Conservation (phyloP, 352 stramenopile species). For the Phytophthora melonis region DNA sequence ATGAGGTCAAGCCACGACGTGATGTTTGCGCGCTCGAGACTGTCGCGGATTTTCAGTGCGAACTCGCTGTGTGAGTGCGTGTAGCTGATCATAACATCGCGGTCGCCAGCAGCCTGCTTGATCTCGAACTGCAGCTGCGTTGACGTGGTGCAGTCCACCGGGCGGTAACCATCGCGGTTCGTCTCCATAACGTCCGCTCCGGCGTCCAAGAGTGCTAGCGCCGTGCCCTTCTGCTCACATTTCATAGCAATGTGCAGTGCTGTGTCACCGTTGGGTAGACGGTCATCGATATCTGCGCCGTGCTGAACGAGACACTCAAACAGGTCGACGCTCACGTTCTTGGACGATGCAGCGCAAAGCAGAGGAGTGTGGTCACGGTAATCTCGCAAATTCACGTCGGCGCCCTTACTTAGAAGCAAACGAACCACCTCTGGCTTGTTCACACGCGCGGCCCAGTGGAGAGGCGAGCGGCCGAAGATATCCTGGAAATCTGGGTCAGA, state of each 20-base stretch:
- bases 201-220: conserved; percentile 63
- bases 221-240: conserved; percentile 65
- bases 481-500: conserved; percentile 82
- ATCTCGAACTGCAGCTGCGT: conserved; percentile 86
- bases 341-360: conserved; percentile 67
- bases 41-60: conserved; percentile 72
- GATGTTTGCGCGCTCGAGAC: conserved; percentile 75
- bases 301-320: conserved; percentile 60
- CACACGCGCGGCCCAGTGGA: conserved; percentile 75
- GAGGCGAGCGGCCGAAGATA: conserved; percentile 57
- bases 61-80: conserved; percentile 85
- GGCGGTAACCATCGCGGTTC: conserved; percentile 73
- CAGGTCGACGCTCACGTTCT: conserved; percentile 59
- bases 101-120: conserved; percentile 77
- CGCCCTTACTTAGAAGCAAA: conserved; percentile 58
- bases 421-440: conserved; percentile 62
- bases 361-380: conserved; percentile 68
- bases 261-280: conserved; percentile 73
- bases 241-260: conserved; percentile 83
- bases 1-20: conserved; percentile 87
- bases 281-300: conserved; percentile 75
- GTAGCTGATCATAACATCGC: conserved; percentile 92
- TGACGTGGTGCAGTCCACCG: conserved; percentile 85
- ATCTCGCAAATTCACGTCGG: conserved; percentile 68
- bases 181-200: conserved; percentile 71